These are phyloP conservation scores for Vairimorpha necatrix DNA, from an alignment of 371 early-diverging fungal genomes.

Conservation along the genomic window DNA sequence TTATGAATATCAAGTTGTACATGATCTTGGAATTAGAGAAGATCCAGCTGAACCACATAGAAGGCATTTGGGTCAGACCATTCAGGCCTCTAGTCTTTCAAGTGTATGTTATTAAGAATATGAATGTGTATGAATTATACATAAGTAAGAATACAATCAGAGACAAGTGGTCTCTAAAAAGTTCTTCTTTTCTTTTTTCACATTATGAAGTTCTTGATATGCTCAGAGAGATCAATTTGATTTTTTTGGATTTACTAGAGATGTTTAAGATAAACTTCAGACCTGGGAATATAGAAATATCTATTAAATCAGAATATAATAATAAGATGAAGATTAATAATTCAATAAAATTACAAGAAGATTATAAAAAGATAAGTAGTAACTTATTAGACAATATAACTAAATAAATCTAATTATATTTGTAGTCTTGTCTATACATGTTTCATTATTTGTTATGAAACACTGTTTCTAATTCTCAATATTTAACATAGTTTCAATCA, in stretches of 20 bases:
- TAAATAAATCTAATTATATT: too few relatives aligned
- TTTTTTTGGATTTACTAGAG: too few relatives aligned
- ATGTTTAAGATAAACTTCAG: too few relatives aligned
- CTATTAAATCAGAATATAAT: too few relatives aligned
- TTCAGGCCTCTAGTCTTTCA: background rate
- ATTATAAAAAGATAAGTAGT: background rate
- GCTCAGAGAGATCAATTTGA: background rate
- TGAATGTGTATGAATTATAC: background rate
- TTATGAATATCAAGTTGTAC: background rate
- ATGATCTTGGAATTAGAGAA: constrained; percentile 15
- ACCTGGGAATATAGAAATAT: too few relatives aligned
- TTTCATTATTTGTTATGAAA: too few relatives aligned
- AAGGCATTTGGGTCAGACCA: background rate
- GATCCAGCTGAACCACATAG: background rate
- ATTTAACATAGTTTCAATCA: too few relatives aligned
- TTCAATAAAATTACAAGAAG: background rate
- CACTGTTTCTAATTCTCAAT: too few relatives aligned
- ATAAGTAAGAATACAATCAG: background rate
- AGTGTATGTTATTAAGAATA: background rate
- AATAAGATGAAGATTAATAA: too few relatives aligned
- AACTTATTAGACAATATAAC: too few relatives aligned
- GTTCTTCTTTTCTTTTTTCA: background rate
- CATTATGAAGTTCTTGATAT: background rate
- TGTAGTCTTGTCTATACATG: too few relatives aligned
- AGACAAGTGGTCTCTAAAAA: background rate